phyloP scores from a whole-genome alignment of 2,329 filamentous ascomycete species.

The Arthrocladium fulminans region DNA sequence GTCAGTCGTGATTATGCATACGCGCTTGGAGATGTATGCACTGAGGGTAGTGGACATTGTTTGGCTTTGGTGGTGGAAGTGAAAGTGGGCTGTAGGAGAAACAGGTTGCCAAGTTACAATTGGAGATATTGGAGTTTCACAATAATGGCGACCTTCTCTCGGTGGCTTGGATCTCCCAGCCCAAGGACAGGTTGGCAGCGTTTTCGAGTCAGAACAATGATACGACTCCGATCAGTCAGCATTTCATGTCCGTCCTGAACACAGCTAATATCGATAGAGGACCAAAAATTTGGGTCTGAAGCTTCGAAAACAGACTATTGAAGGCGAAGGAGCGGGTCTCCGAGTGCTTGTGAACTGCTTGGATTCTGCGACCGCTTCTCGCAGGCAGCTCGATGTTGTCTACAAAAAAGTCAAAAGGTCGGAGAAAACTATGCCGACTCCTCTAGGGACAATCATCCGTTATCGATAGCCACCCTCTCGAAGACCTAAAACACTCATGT shows the following conservation, averaged over 20 bases:
- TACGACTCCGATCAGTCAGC: too few relatives aligned
- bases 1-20: constrained; percentile 63
- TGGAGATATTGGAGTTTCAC: too few relatives aligned
- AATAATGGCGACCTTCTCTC: too few relatives aligned
- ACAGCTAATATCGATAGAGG: too few relatives aligned
- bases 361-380: neutral
- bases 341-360: neutral
- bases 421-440: neutral
- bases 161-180: too few relatives aligned
- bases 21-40: constrained; percentile 2
- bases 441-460: neutral
- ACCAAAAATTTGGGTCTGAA: too few relatives aligned
- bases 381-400: neutral
- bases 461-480: neutral
- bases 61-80: neutral
- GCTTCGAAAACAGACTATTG: too few relatives aligned
- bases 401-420: neutral
- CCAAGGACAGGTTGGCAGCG: too few relatives aligned
- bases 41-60: neutral
- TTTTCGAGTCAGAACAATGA: too few relatives aligned
- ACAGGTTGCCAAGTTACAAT: too few relatives aligned
- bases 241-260: too few relatives aligned
- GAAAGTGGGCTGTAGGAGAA: neutral
- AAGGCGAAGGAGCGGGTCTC: too few relatives aligned
- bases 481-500: neutral